A percentile compares a stretch with the other conserved stretches of the same genome.
phyloP scores from a whole-genome alignment of 768 basidiomycete species.

The Tulasnella sp. region DNA sequence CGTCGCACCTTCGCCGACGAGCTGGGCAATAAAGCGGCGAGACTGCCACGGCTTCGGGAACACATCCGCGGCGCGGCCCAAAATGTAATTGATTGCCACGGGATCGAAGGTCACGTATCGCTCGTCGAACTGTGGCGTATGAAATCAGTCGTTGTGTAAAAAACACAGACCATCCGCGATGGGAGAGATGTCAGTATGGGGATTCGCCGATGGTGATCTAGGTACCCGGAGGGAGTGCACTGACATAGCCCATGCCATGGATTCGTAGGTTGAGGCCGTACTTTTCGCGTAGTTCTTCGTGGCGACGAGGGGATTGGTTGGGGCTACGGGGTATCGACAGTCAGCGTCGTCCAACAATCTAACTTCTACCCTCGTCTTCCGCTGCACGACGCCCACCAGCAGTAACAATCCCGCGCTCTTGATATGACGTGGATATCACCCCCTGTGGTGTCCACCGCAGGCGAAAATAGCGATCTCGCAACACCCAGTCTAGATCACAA shows the following conservation, averaged over 20 bases:
- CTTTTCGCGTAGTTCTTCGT: slow-evolving; percentile 13
- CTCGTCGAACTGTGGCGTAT: slow-evolving; percentile 32
- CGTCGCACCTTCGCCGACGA: slow-evolving; percentile 54
- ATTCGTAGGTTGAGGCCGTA: slow-evolving; percentile 44
- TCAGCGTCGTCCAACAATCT: background rate
- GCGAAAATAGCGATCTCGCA: background rate
- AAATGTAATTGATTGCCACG: slow-evolving; percentile 54
- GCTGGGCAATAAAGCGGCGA: slow-evolving; percentile 53
- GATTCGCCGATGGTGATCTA: too few relatives aligned
- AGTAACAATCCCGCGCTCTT: too few relatives aligned
- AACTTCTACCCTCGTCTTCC: too few relatives aligned
- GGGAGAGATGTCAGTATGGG: too few relatives aligned
- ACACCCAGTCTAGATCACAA: background rate
- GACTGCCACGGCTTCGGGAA: slow-evolving; percentile 83
- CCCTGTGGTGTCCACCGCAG: too few relatives aligned
- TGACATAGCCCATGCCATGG: slow-evolving; percentile 20
- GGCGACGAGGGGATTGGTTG: background rate
- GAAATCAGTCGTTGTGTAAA: background rate
- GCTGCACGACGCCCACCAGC: too few relatives aligned
- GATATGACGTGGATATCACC: too few relatives aligned
- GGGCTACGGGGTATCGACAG: background rate
- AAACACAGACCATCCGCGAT: too few relatives aligned
- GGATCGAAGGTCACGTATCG: slow-evolving; percentile 77
- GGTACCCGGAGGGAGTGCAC: slow-evolving; percentile 43
- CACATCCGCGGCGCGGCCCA: slow-evolving; percentile 47